Evolutionary conservation across 148 eudicot genomes (phyloP), one percentile per base, ranked within the genome.

Genomic region (Vaccinium darrowii): DNA sequence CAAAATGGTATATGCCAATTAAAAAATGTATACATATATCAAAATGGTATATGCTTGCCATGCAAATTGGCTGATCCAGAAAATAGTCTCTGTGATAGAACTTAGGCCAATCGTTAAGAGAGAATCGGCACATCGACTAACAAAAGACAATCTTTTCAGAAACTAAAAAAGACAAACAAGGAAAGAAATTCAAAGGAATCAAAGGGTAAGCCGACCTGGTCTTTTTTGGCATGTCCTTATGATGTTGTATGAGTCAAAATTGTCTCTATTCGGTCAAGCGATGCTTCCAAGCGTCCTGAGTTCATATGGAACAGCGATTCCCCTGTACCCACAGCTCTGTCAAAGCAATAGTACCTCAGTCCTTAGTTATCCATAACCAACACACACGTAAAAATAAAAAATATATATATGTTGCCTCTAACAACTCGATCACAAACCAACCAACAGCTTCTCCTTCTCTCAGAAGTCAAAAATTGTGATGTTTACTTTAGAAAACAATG

Each of bases 201-300:
- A 33, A 19, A 6, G n/a, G 77, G 33, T 76, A 49, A 53, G 49
- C 57, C 36, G 43, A 84, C 62, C 82, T 81, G 71, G 49, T 84
- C 77, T n/a, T 84, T 21, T 62, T 58, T 53, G 79, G 25, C 56
- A 74, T 77, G 19, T 65, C 83, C 14, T 62, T 33, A 10, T 88
- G 87, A 85, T 73, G 84, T 25, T 83, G 60, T 27, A 71, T 91
- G 91, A 5, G 97, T 93, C 81, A 94, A 92, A 86, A 94, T 93
- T 86, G 97, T 91, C 89, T 96, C 99, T 47, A 96, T 84, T 78
- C 99, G 89, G 85, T 96, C 99, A 76, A 96, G 97, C 8, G 99
- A 96, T 83, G 97, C 99, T 83, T 94, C 89, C 81, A 94, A 85
- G 60, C 93, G 90, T 76, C 99, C 99, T 50, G 98, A 92, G 30